Conservation (phyloP, 106 monocot genomes). For the Dactylorhiza incarnata region DNA sequence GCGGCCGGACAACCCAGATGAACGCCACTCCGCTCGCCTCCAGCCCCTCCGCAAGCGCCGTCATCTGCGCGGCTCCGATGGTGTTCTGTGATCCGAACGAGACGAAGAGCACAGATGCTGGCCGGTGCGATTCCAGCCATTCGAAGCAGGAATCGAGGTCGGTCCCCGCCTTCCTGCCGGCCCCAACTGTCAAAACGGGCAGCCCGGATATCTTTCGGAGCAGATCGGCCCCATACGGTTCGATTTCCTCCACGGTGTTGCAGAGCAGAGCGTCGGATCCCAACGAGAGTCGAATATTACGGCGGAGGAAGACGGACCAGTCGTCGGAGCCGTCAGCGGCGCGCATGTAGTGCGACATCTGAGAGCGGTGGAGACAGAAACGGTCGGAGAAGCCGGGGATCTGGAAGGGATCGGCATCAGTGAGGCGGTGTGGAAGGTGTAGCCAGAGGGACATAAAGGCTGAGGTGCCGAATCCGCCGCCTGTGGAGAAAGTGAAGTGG, state of each 20-base stretch:
- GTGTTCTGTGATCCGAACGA: slow-evolving; percentile 41
- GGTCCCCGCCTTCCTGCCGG: not conserved
- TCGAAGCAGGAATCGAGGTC: not conserved
- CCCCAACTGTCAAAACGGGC: slow-evolving; percentile 10
- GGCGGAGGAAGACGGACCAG: slow-evolving; percentile 2
- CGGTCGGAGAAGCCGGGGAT: slow-evolving; percentile 18
- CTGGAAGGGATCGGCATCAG: not conserved
- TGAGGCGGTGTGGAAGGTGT: slow-evolving; percentile 16
- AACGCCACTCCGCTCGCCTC: slow-evolving; percentile 34
- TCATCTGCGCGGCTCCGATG: slow-evolving; percentile 28
- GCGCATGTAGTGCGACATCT: not conserved
- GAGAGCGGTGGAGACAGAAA: slow-evolving; percentile 5
- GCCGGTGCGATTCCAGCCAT: slow-evolving; percentile 19
- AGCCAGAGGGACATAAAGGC: slow-evolving; percentile 21
- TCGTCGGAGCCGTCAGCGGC: slow-evolving; percentile 14
- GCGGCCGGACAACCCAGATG: slow-evolving; percentile 45
- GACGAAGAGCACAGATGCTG: slow-evolving; percentile 35
- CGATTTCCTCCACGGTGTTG: slow-evolving; percentile 34
- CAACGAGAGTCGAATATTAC: not conserved
- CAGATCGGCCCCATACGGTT: slow-evolving; percentile 9
- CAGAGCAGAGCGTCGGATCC: slow-evolving; percentile 9
- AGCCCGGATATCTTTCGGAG: slow-evolving; percentile 4
- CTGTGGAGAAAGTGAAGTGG: slow-evolving; percentile 55
- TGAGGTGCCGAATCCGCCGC: slow-evolving; percentile 30
- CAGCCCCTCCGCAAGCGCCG: slow-evolving; percentile 33